Evolutionary conservation across 176 grass and related monocot species (phyloP).

Genomic region (Oryza longistaminata): DNA sequence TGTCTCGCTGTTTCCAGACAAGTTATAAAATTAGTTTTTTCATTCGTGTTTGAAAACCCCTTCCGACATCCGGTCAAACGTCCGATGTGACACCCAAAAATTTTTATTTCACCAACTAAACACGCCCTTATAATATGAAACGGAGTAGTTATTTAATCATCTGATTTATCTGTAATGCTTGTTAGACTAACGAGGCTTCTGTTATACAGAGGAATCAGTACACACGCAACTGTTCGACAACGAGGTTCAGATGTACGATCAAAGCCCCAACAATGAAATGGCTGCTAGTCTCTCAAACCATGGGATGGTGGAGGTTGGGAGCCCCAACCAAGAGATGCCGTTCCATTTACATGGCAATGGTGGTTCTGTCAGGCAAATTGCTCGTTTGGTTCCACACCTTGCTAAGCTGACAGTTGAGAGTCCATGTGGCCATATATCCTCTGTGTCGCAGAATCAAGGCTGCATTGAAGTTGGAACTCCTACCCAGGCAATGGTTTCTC

Average conservation of each 20-base stretch:
- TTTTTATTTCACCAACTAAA: no score
- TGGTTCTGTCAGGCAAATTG: neutral
- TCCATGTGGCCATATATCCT: neutral
- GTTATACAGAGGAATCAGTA: slow-evolving; percentile 36
- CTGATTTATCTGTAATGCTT: neutral
- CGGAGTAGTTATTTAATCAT: neutral
- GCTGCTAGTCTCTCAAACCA: neutral
- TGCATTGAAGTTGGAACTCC: neutral
- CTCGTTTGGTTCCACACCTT: neutral
- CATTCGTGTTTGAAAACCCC: no score
- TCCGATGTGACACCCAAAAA: no score
- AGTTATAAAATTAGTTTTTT: no score
- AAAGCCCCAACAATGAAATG: slow-evolving; percentile 9
- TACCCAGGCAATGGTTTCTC: neutral
- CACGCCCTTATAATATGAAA: no score
- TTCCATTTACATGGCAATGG: neutral
- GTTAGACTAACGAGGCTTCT: neutral
- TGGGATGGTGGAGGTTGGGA: neutral
- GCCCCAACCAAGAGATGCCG: neutral
- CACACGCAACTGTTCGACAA: neutral
- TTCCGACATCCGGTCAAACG: no score
- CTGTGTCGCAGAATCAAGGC: neutral
- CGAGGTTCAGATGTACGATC: slow-evolving; percentile 4
- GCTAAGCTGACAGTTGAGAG: neutral
- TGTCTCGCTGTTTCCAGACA: no score